Evolutionary conservation across 148 eudicot species (phyloP), one percentile per base, ranked within the genome.

Genomic region (Hydrangea macrophylla): DNA sequence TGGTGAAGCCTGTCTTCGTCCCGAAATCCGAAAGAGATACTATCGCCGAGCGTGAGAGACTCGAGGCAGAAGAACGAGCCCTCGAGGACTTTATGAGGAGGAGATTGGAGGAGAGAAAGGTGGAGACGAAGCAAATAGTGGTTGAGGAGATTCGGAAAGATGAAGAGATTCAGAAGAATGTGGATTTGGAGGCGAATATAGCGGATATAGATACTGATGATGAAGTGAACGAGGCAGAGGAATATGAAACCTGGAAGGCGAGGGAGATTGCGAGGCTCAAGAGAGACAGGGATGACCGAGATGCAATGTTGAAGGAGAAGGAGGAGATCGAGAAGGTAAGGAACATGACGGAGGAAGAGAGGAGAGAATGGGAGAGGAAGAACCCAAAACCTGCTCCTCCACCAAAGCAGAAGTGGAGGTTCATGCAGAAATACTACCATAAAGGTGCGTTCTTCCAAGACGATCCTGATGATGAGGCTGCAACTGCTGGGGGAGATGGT

Each of bases 371-470:
- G 92, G 96, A 84, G 79, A 79, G 92, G 84, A 89, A 70, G 78
- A 89, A 86, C 37, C 89, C 89, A 0, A 84, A 76, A 55, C 73
- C 75, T 6, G 62, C 77, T 0, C 23, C 70, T 1, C 60, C 64
- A 2, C 12, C 79, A n/a, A 89, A 89, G 76, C 85, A 83, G 69
- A 89, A 89, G 56, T 89, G 91, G 96, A 69, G 79, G 76, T 89
- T 89, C 67, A 89, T 89, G 96, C 96, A 89, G 86, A 89, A 89
- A 75, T 89, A 89, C 53, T 89, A 84, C 77, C 96, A 89, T 24
- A 86, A 84, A 62, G 96, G 95, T 75, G 96, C 92, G 33, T 89
- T 84, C 89, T 89, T 84, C 57, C 92, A 89, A 76, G 30, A 70
- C 6, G 69, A 84, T 73, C 48, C 88, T 12, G 96, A 86, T 81